Conservation (phyloP, 2,329 filamentous ascomycete genomes). For the Spiromastix sp. region DNA sequence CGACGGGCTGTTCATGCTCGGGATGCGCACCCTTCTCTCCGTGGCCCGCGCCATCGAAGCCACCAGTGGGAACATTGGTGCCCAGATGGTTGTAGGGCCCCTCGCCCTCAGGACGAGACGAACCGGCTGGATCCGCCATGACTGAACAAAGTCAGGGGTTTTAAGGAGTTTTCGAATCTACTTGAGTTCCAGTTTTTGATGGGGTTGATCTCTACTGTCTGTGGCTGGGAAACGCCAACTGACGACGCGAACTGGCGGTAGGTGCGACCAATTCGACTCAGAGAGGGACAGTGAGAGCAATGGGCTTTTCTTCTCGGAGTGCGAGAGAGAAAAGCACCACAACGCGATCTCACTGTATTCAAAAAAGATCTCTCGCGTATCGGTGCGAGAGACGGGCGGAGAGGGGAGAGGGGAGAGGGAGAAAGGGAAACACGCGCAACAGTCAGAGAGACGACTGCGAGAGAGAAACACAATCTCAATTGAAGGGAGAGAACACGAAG, state of each 20-base stretch:
- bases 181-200: too few relatives aligned
- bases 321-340: neutral
- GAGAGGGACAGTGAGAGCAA: neutral
- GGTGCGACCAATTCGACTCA: constrained; percentile 1
- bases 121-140: constrained; percentile 11
- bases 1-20: constrained; percentile 1
- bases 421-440: constrained; percentile 5
- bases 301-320: neutral
- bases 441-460: neutral
- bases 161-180: neutral
- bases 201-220: too few relatives aligned
- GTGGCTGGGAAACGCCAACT: neutral
- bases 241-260: neutral
- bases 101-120: constrained; percentile 11
- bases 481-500: neutral
- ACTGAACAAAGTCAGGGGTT: constrained; percentile 2
- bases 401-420: constrained; percentile 3
- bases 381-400: constrained; percentile 1
- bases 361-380: too few relatives aligned
- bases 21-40: constrained; percentile 8
- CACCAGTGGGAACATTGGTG: constrained; percentile 13
- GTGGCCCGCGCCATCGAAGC: too few relatives aligned
- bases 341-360: neutral
- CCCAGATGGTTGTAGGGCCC: constrained; percentile 16
- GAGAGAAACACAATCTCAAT: neutral